A percentile compares a stretch with the other conserved stretches of the same genome.
Evolutionary conservation across 2,329 filamentous ascomycete genomes (phyloP).

Genomic region (Colletotrichum tofieldiae): DNA sequence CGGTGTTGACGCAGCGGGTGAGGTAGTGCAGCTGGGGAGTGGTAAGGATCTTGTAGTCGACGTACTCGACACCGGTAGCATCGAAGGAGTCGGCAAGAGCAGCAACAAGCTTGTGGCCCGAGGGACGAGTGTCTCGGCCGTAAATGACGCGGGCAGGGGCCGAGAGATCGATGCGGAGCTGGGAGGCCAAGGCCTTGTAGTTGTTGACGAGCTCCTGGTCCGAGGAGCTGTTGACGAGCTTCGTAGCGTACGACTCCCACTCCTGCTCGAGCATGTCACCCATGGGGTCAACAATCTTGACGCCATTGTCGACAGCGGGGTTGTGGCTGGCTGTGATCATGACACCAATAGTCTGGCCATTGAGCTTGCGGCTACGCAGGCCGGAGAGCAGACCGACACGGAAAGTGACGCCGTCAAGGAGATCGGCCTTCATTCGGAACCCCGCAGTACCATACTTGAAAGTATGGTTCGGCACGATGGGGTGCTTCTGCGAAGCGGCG

Average conservation of each 20-base stretch:
- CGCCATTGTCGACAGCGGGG: conserved; percentile 89
- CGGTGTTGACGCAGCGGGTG: conserved; percentile 93
- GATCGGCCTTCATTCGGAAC: conserved; percentile 80
- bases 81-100: conserved; percentile 86
- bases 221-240: conserved; percentile 86
- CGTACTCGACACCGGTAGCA: conserved; percentile 80
- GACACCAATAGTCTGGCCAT: conserved; percentile 92
- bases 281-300: conserved; percentile 97
- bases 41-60: conserved; percentile 92
- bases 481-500: conserved; percentile 74
- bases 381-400: conserved; percentile 91
- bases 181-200: conserved; percentile 82
- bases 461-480: conserved; percentile 68
- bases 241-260: conserved; percentile 92
- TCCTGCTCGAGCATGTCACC: conserved; percentile 98
- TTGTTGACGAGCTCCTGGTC: conserved; percentile 82
- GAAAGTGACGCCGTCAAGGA: conserved; percentile 93
- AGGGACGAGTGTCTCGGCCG: conserved; percentile 93
- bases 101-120: conserved; percentile 85
- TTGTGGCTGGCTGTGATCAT: conserved; percentile 98
- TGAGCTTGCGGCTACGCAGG: conserved; percentile 90
- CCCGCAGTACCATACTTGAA: conserved; percentile 79
- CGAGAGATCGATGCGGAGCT: conserved; percentile 82
- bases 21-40: conserved; percentile 99
- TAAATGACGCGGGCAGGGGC: conserved; percentile 86